These are phyloP conservation scores for Corchorus capsularis DNA, from an alignment of 345 rosid species.

Conservation along the genomic window DNA sequence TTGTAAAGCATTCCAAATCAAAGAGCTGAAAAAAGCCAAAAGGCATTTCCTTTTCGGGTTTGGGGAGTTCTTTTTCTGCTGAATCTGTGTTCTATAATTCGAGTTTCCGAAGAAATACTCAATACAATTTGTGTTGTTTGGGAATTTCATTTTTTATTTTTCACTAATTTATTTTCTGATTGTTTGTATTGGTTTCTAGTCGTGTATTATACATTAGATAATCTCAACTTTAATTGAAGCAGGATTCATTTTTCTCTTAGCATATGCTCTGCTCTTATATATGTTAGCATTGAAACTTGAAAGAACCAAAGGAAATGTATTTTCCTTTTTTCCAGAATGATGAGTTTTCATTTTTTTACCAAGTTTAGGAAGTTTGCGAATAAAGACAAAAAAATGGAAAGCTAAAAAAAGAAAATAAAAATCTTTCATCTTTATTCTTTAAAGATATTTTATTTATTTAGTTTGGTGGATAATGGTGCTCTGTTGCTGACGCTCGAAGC, in stretches of 20 bases:
- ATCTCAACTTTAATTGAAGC: neutral
- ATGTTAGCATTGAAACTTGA: too few relatives aligned
- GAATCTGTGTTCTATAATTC: neutral
- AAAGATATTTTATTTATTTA: neutral
- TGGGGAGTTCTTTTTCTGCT: neutral
- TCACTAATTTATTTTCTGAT: neutral
- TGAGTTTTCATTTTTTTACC: too few relatives aligned
- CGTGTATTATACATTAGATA: neutral
- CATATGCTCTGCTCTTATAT: neutral
- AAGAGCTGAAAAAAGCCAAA: conserved; percentile 35
- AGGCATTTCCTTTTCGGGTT: neutral
- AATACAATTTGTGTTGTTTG: neutral
- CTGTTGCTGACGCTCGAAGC: neutral
- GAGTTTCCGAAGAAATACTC: neutral
- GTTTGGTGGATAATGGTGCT: neutral
- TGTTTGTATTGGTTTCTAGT: neutral
- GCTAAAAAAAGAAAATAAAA: neutral
- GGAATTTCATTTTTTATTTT: neutral
- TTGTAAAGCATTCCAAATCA: conserved; percentile 85
- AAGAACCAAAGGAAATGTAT: too few relatives aligned
- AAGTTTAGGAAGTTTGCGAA: neutral
- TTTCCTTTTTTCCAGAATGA: too few relatives aligned
- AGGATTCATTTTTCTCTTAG: neutral
- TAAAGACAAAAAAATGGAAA: neutral
- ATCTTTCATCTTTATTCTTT: neutral